These are phyloP conservation scores for Rhizopogon vulgaris DNA, from an alignment of 768 basidiomycete species.

Conservation along the genomic window DNA sequence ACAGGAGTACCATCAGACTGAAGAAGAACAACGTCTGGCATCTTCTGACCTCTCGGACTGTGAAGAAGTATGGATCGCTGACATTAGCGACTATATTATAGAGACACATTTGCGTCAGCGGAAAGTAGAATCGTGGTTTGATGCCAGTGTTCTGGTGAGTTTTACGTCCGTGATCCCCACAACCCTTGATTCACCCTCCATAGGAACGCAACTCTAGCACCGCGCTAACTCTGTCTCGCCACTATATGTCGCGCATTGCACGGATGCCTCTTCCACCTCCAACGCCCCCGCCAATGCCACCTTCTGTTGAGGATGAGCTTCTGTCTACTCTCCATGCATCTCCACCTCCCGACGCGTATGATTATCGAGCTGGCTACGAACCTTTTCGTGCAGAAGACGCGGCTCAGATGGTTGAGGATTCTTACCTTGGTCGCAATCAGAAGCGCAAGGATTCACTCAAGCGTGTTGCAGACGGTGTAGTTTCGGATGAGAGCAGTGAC, in stretches of 20 bases:
- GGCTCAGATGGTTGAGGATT: conserved; percentile 51
- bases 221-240: conserved; percentile 36
- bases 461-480: conserved; percentile 39
- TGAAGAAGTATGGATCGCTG: conserved; percentile 68
- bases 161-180: not conserved
- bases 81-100: conserved; percentile 61
- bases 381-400: conserved; percentile 44
- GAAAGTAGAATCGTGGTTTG: conserved; percentile 71
- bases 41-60: conserved; percentile 84
- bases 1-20: conserved; percentile 20
- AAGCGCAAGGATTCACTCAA: conserved; percentile 46
- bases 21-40: conserved; percentile 39
- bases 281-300: conserved; percentile 27
- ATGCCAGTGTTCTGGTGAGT: conserved; percentile 57
- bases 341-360: conserved; percentile 28
- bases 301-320: conserved; percentile 30
- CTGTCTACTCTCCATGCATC: conserved; percentile 31
- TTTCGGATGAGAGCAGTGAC: conserved; percentile 58
- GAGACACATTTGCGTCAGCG: conserved; percentile 70
- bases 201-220: conserved; percentile 68
- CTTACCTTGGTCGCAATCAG: conserved; percentile 36
- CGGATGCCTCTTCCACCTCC: conserved; percentile 39
- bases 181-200: conserved; percentile 3
- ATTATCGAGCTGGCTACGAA: conserved; percentile 23
- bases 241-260: conserved; percentile 36